A percentile compares a stretch with the other conserved stretches of the same genome.
Conservation (phyloP, 306 rosid genomes). For the Vigna mungo region DNA sequence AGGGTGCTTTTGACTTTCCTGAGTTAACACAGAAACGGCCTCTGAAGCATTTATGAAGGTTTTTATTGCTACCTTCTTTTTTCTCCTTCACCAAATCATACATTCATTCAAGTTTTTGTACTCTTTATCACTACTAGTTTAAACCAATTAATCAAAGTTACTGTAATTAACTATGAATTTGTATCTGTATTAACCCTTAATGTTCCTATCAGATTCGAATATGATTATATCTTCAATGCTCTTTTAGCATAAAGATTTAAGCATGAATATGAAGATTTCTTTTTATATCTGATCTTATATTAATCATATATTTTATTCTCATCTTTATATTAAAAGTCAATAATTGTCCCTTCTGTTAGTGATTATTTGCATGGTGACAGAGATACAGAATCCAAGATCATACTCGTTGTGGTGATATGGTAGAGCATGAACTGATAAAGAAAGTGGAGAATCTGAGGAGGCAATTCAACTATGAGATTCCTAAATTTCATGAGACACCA, state of each 20-base stretch:
- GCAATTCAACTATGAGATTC: slow-evolving; percentile 35
- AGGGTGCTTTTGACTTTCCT: slow-evolving; percentile 39
- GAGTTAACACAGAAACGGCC: slow-evolving; percentile 16
- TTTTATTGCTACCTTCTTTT: not conserved
- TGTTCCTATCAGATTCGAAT: too few relatives aligned
- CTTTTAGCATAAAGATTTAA: not conserved
- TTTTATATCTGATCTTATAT: not conserved
- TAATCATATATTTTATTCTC: not conserved
- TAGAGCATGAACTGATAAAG: not conserved
- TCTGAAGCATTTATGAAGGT: slow-evolving; percentile 32
- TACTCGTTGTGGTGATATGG: not conserved
- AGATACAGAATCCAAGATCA: slow-evolving; percentile 12
- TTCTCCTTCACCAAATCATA: not conserved
- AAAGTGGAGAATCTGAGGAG: slow-evolving; percentile 13
- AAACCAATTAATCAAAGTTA: too few relatives aligned
- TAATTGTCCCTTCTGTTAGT: not conserved
- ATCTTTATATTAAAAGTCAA: not conserved
- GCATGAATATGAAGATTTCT: not conserved
- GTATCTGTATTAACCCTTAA: not conserved
- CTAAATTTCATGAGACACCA: slow-evolving; percentile 27
- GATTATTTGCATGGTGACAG: slow-evolving; percentile 23
- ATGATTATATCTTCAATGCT: too few relatives aligned
- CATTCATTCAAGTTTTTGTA: not conserved
- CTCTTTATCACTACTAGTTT: too few relatives aligned
- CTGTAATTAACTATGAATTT: too few relatives aligned